Evolutionary conservation across 257 asterid genomes (phyloP).

Genomic region (Nicotiana attenuata): DNA sequence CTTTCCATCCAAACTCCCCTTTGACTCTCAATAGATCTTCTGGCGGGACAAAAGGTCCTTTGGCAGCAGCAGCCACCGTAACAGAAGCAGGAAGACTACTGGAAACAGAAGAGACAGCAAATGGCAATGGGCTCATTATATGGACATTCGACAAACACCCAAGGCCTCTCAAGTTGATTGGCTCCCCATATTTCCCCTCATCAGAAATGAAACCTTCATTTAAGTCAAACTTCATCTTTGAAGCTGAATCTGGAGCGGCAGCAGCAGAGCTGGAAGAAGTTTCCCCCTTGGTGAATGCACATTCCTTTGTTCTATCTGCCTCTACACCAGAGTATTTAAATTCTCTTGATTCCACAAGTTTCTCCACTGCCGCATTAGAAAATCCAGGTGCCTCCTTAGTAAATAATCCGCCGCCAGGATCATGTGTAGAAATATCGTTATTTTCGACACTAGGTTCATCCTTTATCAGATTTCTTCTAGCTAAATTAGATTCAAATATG

Average conservation of each 20-base stretch:
- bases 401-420: background rate
- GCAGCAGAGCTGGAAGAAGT: background rate
- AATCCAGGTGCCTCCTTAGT: slow-evolving; percentile 11
- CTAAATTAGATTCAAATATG: slow-evolving; percentile 4
- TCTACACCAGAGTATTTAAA: slow-evolving; percentile 13
- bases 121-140: slow-evolving; percentile 29
- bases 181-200: slow-evolving; percentile 35
- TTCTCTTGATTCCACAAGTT: slow-evolving; percentile 21
- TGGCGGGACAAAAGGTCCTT: slow-evolving; percentile 41
- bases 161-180: slow-evolving; percentile 10
- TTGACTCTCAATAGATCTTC: slow-evolving; percentile 43
- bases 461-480: slow-evolving; percentile 2
- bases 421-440: background rate
- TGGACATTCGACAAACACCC: slow-evolving; percentile 26
- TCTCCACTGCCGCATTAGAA: slow-evolving; percentile 21
- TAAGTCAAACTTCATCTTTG: slow-evolving; percentile 39
- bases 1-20: slow-evolving; percentile 49
- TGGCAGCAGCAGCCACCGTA: slow-evolving; percentile 42
- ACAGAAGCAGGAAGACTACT: slow-evolving; percentile 30
- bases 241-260: slow-evolving; percentile 20
- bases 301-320: slow-evolving; percentile 15
- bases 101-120: slow-evolving; percentile 27
- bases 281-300: slow-evolving; percentile 3
- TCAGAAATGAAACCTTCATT: slow-evolving; percentile 41
- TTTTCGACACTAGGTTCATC: slow-evolving; percentile 5